Base-by-base conservation (phyloP, 2,329 filamentous ascomycete species). In the Botryotinia calthae region DNA sequence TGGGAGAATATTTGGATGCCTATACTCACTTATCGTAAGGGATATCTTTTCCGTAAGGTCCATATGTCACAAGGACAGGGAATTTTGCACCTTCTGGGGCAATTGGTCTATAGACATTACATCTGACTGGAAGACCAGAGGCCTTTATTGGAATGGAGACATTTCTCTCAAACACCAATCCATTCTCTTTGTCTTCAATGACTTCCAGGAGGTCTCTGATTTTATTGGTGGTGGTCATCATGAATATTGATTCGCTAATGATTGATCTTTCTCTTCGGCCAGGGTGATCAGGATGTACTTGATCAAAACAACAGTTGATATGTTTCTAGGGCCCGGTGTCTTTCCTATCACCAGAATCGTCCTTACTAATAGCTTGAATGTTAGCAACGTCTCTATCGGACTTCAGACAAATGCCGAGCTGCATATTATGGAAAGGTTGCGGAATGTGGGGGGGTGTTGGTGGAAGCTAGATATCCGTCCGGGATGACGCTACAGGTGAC, bases 11-110 rank as follows among this genome's bases (percentile, higher is more conserved):
- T 25, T 59, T 58, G 40, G 40, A 8, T n/a, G 31, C 5, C 18
- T n/a, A 5, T 71, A 70, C 81, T 76, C 76, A 85, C 83, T 85
- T 82, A 73, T 84, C 82, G 79, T 93, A 93, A 31, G 85, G 87
- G 51, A 92, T 91, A 76, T 93, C 90, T 76, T 93, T 93, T 63
- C 91, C 91, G 75, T 93, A 93, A 0, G 91, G 91, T 0, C 91
- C 91, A 75, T 93, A 93, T 0, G 90, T 93, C 2, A 91, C 87
- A 14, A 93, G 80, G 0, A 91, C 90, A 0, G 91, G 91, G 34
- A 84, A 84, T 59, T 75, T 79, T 16, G 71, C 71, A 74, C 80
- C 82, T 34, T 42, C 65, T 1, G 74, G 61, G 12, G 72, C 75
- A 64, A 85, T 86, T 1, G 85, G 85, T 2, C 85, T 81, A 75